Evolutionary conservation across 768 basidiomycete genomes (phyloP), one percentile per base, ranked within the genome.

Genomic region (Epithele typhae): DNA sequence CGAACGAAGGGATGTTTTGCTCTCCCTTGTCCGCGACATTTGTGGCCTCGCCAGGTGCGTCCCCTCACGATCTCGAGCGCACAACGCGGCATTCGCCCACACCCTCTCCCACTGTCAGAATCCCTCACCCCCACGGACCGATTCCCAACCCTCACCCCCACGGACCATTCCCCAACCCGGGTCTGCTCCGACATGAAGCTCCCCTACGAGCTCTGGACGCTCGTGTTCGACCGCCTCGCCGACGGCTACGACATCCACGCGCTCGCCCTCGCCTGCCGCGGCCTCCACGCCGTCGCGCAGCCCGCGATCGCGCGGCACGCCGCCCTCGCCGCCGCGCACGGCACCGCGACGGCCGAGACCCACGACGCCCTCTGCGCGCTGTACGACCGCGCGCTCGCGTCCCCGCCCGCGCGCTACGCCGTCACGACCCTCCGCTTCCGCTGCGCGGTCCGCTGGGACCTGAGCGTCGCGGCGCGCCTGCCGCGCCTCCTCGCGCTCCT

Each of bases 161-260:
- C n/a, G n/a, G n/a, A 30, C 27, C 27, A 7, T 14, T 30, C 27
- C 7, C 27, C 27, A 14, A 7, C 40, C 17, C n/a, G 25, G 1
- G 27, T n/a, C 24, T 30, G 8, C 27, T 12, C 40, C n/a, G 40
- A 41, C 18, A 2, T 32, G 25, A 24, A 19, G 24, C 40, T 41
- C 9, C 40, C 40, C 10, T 41, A 30, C 18, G 40, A 41, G 25
- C 14, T 41, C 15, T 41, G 40, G 40, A 18, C n/a, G 9, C 7
- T 30, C 7, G 40, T 41, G 17, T 41, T 18, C 25, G 18, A 19
- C n/a, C 4, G 19, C 17, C 27, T 41, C 5, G 25, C 27, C 4
- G 40, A 41, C 17, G 40, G 40, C 12, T 41, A 41, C 27, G 40
- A 41, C 40, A 41, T 41, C 9, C 40, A 41, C 18, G 25, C 40